Percentiles rank a stretch among this genome's conserved stretches.
phyloP scores from a whole-genome alignment of 1,284 basidiomycete species.

The Rhodotorula sp. region DNA sequence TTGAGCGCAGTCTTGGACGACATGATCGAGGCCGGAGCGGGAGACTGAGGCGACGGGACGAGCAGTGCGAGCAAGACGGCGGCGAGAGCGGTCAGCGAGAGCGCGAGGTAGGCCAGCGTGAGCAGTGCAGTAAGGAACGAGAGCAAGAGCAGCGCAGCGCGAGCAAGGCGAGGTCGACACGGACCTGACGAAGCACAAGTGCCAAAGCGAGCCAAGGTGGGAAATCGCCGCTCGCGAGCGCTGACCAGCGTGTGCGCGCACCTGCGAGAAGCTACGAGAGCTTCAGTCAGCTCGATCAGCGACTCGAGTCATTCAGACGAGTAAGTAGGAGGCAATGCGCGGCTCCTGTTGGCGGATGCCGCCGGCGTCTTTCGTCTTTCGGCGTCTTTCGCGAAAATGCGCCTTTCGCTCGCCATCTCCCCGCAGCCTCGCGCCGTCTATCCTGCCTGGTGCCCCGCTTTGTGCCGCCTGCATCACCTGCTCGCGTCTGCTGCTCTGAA shows the following conservation, averaged over 20 bases:
- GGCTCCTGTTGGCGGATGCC: too few species aligned
- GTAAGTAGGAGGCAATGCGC: too few species aligned
- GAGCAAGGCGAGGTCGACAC: background rate
- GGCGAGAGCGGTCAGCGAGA: background rate
- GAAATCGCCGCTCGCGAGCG: background rate
- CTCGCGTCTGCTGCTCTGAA: too few species aligned
- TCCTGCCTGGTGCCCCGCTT: too few species aligned
- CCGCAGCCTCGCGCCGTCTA: too few species aligned
- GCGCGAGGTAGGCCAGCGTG: background rate
- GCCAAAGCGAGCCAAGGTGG: background rate
- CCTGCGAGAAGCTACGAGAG: background rate
- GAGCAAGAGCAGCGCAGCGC: background rate
- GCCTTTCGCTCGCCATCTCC: too few species aligned
- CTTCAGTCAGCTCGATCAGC: background rate
- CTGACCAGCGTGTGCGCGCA: too few species aligned
- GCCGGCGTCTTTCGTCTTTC: too few species aligned
- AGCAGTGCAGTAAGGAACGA: background rate
- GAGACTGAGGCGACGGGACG: background rate
- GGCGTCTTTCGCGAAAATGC: too few species aligned
- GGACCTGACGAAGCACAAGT: background rate
- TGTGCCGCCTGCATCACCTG: too few species aligned
- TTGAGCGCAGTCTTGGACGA: constrained; percentile 30
- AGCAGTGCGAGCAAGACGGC: background rate
- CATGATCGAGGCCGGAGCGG: background rate
- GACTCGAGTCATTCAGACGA: background rate